Evolutionary conservation across 257 asterid genomes (phyloP), one percentile per base, ranked within the genome.

Genomic region (Ilex asprella): DNA sequence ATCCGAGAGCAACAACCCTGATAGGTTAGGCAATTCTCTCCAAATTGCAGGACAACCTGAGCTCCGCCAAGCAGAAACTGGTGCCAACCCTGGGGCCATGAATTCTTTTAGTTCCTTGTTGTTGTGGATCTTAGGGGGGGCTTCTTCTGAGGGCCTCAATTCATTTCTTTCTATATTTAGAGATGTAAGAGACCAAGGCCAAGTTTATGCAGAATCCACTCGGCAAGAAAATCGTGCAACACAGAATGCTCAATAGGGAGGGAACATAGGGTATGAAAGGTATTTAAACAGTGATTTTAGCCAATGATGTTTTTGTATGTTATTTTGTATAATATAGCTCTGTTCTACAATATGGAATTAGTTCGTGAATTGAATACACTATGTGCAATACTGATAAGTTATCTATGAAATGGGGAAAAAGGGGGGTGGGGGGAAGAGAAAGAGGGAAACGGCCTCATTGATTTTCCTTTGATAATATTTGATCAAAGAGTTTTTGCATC

Each of bases 81-180:
- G 78, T 55, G 85, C 78, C 56, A 69, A 62, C 67, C 91, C 91
- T 2, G 93, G 95, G 67, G 83, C 89, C 31, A 66, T 92, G 96
- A 92, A 82, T 67, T 86, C 97, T 5, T 83, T 89, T 62, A 89
- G 95, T 73, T 85, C 96, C 54, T 80, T 87, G 61, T 64, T 92
- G 79, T 73, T 86, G 73, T 87, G 96, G 97, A 87, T 92, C 66
- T 83, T 87, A 14, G 97, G 99, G 47, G 99, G 97, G 60, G 89
- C 95, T 59, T 78, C 97, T 65, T 89, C 99, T n/a, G 97, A 92
- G 76, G 83, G 96, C 80, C 81, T 89, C 39, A 89, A 87, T 81
- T 93, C 97, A 10, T 84, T 93, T 46, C 80, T 89, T 16, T 89
- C 99, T 30, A 85, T 89, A 64, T 93, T 93, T 78, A 74, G 96